Conservation (phyloP, 1,139 yeast species). For the Candida tetrigidarum region DNA sequence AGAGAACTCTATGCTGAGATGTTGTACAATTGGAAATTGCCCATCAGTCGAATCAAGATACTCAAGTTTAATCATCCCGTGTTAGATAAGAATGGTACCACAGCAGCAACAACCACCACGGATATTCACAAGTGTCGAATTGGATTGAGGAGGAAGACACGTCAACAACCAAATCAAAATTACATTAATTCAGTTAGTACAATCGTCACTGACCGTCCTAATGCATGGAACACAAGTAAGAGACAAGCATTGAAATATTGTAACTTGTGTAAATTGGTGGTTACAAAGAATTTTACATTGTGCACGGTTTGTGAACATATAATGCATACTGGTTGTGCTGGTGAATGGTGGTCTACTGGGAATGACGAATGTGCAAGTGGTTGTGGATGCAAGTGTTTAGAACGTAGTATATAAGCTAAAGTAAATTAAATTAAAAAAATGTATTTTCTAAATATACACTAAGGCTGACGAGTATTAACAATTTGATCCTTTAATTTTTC, state of each 20-base stretch:
- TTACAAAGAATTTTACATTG: constrained; percentile 62
- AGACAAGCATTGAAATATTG: constrained; percentile 48
- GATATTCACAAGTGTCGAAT: constrained; percentile 45
- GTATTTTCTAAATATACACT: too few species aligned
- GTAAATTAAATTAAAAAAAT: too few species aligned
- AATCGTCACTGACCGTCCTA: constrained; percentile 24
- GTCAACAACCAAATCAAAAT: constrained; percentile 22
- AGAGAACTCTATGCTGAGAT: constrained; percentile 81
- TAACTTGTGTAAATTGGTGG: constrained; percentile 64
- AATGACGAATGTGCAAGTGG: constrained; percentile 78
- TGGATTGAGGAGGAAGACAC: constrained; percentile 38
- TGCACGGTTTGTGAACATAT: constrained; percentile 82
- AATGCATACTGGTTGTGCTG: constrained; percentile 78
- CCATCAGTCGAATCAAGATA: constrained; percentile 75
- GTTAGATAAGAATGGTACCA: constrained; percentile 16
- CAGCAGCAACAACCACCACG: too few species aligned
- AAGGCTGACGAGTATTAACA: constrained; percentile 49
- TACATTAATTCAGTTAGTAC: constrained; percentile 31
- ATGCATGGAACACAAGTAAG: constrained; percentile 39
- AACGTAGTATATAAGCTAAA: constrained; percentile 19
- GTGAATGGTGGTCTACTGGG: constrained; percentile 70
- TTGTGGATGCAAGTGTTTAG: constrained; percentile 81
- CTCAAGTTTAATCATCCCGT: constrained; percentile 68
- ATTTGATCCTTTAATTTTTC: constrained; percentile 72
- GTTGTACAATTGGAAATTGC: constrained; percentile 82